Conservation (phyloP, 306 rosid genomes). For the Quercus engelmannii region DNA sequence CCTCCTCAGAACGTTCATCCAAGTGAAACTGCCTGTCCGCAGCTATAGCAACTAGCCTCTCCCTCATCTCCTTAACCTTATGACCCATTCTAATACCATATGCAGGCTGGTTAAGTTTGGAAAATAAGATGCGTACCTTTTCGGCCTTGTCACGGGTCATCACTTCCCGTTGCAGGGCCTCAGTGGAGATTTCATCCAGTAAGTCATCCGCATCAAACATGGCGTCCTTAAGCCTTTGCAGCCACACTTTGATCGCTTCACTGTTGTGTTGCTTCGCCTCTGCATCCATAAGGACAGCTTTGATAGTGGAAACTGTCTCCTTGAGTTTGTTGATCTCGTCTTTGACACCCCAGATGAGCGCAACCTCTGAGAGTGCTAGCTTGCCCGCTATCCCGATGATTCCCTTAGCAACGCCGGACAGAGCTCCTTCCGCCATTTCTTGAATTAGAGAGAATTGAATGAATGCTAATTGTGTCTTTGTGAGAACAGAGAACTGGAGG, state of each 20-base stretch:
- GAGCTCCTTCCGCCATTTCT: too few species aligned
- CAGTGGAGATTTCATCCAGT: background rate
- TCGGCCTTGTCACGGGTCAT: background rate
- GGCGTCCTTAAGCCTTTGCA: background rate
- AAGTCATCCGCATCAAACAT: background rate
- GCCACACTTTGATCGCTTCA: background rate
- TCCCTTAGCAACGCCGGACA: too few species aligned
- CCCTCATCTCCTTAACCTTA: background rate
- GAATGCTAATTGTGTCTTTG: too few species aligned
- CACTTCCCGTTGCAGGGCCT: background rate
- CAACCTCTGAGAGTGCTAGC: too few species aligned
- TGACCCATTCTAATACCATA: background rate
- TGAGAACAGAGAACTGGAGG: too few species aligned
- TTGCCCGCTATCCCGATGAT: too few species aligned
- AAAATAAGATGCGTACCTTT: background rate
- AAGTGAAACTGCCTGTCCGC: background rate
- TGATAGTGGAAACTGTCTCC: too few species aligned
- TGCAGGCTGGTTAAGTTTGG: too few species aligned
- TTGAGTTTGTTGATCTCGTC: too few species aligned
- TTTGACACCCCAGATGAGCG: too few species aligned
- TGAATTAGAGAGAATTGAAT: too few species aligned
- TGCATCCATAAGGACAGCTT: too few species aligned
- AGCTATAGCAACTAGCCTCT: background rate
- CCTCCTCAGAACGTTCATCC: fast-evolving
- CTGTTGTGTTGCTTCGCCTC: background rate